phyloP scores from a whole-genome alignment of 2,329 filamentous ascomycete genomes.

The Phaeosphaeria sp. region DNA sequence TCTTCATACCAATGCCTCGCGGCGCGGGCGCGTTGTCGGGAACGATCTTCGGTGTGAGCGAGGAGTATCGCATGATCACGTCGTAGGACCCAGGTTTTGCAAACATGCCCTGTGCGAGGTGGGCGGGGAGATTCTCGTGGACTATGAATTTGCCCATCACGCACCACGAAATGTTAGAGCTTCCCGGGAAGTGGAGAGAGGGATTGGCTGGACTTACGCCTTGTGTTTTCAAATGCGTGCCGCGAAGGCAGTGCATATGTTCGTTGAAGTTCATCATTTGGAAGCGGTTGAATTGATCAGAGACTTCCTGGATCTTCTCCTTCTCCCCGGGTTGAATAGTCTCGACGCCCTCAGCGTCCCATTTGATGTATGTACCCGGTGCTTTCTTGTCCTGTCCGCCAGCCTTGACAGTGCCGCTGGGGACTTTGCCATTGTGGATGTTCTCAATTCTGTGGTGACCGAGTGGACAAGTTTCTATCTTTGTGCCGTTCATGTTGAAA shows the following conservation, averaged over 20 bases:
- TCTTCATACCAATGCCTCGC: conserved; percentile 57
- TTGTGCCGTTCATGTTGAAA: conserved; percentile 19
- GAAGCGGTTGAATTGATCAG: conserved; percentile 55
- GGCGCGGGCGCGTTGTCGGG: conserved; percentile 49
- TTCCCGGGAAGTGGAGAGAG: too few relatives aligned
- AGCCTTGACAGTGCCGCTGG: conserved; percentile 32
- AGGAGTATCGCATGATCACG: conserved; percentile 38
- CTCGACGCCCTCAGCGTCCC: conserved; percentile 52
- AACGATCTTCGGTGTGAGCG: conserved; percentile 33
- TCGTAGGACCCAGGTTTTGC: conserved; percentile 30
- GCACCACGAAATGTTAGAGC: conserved; percentile 10
- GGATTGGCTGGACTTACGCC: conserved; percentile 49
- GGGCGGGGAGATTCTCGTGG: conserved; percentile 49
- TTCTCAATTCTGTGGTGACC: conserved; percentile 32
- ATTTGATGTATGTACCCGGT: conserved; percentile 49
- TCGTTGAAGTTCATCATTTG: conserved; percentile 55
- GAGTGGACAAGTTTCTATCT: conserved; percentile 25
- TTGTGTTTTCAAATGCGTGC: conserved; percentile 57
- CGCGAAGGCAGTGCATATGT: conserved; percentile 39
- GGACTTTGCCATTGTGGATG: conserved; percentile 35
- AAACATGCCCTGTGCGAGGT: conserved; percentile 49
- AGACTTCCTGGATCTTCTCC: conserved; percentile 55
- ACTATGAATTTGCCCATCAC: conserved; percentile 57
- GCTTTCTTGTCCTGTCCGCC: conserved; percentile 32
- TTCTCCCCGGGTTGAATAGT: conserved; percentile 49